phyloP scores from a whole-genome alignment of 495 filamentous ascomycete genomes.

The Penicillium canariense region DNA sequence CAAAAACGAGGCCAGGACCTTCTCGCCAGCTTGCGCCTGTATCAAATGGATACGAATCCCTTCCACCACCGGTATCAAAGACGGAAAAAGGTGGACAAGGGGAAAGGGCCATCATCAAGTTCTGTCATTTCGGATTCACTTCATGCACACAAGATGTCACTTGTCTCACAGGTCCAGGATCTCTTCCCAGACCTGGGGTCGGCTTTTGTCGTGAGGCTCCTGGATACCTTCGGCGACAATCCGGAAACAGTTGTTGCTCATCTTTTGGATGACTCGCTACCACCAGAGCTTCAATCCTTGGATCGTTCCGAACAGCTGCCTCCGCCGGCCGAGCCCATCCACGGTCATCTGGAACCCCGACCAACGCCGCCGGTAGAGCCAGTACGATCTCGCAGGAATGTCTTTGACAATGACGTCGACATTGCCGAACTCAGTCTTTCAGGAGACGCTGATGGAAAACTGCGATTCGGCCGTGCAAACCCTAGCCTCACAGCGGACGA shows the following conservation, averaged over 20 bases:
- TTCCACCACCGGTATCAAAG: conserved; percentile 56
- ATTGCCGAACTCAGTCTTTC: conserved; percentile 65
- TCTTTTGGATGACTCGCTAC: conserved; percentile 79
- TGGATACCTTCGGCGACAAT: conserved; percentile 75
- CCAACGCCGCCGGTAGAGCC: conserved; percentile 34
- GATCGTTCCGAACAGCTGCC: conserved; percentile 43
- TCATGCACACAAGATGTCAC: conserved; percentile 77
- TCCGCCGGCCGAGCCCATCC: conserved; percentile 14
- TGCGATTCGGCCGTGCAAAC: conserved; percentile 76
- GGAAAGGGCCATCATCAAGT: conserved; percentile 57
- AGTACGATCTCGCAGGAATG: conserved; percentile 53
- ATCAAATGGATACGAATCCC: conserved; percentile 43
- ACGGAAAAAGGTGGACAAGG: conserved; percentile 63
- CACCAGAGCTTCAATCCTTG: conserved; percentile 45
- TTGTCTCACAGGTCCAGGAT: conserved; percentile 85
- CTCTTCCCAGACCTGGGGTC: conserved; percentile 88
- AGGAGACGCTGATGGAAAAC: conserved; percentile 47
- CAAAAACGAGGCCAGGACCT: conserved; percentile 47
- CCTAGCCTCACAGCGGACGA: conserved; percentile 61
- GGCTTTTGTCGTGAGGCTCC: conserved; percentile 72
- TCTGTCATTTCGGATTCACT: conserved; percentile 49
- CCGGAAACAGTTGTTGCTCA: conserved; percentile 78
- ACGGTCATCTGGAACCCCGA: conserved; percentile 28
- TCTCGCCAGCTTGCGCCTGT: conserved; percentile 39
- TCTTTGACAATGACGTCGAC: conserved; percentile 73